These are phyloP conservation scores for Pleurotus tuoliensis DNA, from an alignment of 768 basidiomycete species.

Conservation along the genomic window DNA sequence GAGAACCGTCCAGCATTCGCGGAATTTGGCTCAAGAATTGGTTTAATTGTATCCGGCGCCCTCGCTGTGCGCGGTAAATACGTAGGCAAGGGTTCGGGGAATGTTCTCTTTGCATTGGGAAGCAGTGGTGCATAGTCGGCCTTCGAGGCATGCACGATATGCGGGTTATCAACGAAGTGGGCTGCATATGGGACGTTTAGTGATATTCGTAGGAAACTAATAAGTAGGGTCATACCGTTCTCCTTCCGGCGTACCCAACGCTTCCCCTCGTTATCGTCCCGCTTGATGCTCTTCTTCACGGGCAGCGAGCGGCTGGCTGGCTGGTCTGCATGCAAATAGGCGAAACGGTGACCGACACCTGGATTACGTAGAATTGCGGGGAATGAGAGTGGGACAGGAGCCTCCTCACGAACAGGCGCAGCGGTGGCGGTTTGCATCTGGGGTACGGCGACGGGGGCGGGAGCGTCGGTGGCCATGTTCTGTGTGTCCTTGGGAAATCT, in stretches of 20 bases:
- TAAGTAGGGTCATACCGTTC: slow-evolving; percentile 49
- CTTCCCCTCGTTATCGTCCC: slow-evolving; percentile 71
- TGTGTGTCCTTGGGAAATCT: too few relatives aligned
- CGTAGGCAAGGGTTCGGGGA: slow-evolving; percentile 70
- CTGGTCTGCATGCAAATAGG: slow-evolving; percentile 38
- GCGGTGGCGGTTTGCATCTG: not conserved
- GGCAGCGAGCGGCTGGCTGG: slow-evolving; percentile 12
- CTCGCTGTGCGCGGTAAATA: slow-evolving; percentile 62
- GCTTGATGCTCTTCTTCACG: slow-evolving; percentile 36
- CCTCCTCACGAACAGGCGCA: not conserved
- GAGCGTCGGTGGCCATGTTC: too few relatives aligned
- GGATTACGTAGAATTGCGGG: slow-evolving; percentile 65
- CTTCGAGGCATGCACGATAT: slow-evolving; percentile 60
- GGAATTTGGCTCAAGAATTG: slow-evolving; percentile 43
- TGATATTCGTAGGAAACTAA: not conserved
- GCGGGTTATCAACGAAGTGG: slow-evolving; percentile 67
- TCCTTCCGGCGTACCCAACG: slow-evolving; percentile 74
- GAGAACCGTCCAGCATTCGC: slow-evolving; percentile 76
- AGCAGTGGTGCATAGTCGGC: slow-evolving; percentile 46
- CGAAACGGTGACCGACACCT: slow-evolving; percentile 47
- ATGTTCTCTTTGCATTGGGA: slow-evolving; percentile 51
- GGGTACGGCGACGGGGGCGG: too few relatives aligned
- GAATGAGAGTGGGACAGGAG: slow-evolving; percentile 60
- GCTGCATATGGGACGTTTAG: slow-evolving; percentile 35
- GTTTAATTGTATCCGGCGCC: slow-evolving; percentile 41